A percentile compares a stretch with the other conserved stretches of the same genome.
phyloP scores from a whole-genome alignment of 2,329 filamentous ascomycete species.

The Pyricularia grisea region DNA sequence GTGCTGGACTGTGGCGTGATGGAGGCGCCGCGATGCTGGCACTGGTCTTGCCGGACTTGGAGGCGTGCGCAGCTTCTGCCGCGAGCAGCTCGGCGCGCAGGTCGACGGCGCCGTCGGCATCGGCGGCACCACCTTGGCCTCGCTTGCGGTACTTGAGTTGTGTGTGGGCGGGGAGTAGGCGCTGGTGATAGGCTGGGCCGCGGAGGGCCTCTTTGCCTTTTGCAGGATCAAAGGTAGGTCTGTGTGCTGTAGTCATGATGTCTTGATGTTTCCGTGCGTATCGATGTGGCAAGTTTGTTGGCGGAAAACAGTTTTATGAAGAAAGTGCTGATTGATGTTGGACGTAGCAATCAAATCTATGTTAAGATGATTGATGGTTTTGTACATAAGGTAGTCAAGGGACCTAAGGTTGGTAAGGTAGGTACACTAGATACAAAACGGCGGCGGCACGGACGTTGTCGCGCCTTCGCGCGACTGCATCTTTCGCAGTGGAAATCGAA shows the following conservation, averaged over 20 bases:
- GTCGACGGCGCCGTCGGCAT: slow-evolving; percentile 53
- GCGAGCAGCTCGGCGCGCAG: slow-evolving; percentile 82
- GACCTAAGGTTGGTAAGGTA: not conserved
- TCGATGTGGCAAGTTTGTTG: not conserved
- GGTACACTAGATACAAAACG: not conserved
- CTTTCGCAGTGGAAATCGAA: not conserved
- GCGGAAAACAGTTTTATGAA: not conserved
- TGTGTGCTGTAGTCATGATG: slow-evolving; percentile 60
- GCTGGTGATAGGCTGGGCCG: slow-evolving; percentile 91
- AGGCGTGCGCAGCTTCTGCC: slow-evolving; percentile 79
- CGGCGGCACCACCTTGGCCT: slow-evolving; percentile 81
- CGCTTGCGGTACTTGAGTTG: slow-evolving; percentile 81
- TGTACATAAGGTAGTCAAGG: not conserved
- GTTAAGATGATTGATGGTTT: not conserved
- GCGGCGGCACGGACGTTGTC: not conserved
- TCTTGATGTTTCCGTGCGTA: not conserved
- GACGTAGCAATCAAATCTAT: slow-evolving; percentile 2
- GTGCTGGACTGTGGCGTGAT: slow-evolving; percentile 50
- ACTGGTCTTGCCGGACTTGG: slow-evolving; percentile 60
- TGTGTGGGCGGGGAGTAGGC: slow-evolving; percentile 87
- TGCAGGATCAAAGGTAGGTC: slow-evolving; percentile 94
- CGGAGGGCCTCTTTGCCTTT: slow-evolving; percentile 90
- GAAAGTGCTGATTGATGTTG: not conserved
- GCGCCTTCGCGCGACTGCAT: not conserved
- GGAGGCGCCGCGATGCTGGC: slow-evolving; percentile 32